A percentile compares a stretch with the other conserved stretches of the same genome.
Conservation (phyloP, 2,329 filamentous ascomycete genomes). For the Diaporthe batatas region DNA sequence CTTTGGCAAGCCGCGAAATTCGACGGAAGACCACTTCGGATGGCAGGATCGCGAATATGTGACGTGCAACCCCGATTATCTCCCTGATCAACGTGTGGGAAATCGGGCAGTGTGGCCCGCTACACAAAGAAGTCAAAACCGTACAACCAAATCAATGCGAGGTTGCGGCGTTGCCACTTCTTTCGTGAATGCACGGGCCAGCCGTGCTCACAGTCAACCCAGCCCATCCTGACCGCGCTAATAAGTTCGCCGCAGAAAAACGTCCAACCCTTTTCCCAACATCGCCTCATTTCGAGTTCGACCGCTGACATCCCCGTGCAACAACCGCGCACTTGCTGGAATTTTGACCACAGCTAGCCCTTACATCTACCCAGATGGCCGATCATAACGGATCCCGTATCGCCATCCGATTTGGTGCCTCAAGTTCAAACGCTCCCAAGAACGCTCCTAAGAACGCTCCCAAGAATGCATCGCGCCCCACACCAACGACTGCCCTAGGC, state of each 20-base stretch:
- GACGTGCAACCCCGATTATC: not conserved
- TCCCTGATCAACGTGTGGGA: not conserved
- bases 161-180: not conserved
- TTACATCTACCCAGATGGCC: constrained; percentile 51
- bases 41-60: not conserved
- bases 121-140: not conserved
- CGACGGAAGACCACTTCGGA: not conserved
- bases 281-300: not conserved
- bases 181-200: constrained; percentile 13
- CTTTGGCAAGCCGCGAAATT: not conserved
- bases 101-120: not conserved
- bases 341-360: not conserved
- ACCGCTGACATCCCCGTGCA: not conserved
- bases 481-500: constrained; percentile 60
- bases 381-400: constrained; percentile 57
- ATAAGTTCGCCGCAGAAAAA: constrained; percentile 5
- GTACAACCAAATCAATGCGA: not conserved
- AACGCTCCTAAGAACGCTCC: constrained; percentile 44
- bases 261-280: constrained; percentile 4
- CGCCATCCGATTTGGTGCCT: constrained; percentile 62
- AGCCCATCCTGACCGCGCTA: not conserved
- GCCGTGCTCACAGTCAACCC: not conserved
- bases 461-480: constrained; percentile 49
- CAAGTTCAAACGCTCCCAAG: constrained; percentile 46
- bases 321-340: not conserved